Evolutionary conservation across 2,329 filamentous ascomycete species (phyloP), one percentile per base, ranked within the genome.

Genomic region (Bipolaris gigantea): DNA sequence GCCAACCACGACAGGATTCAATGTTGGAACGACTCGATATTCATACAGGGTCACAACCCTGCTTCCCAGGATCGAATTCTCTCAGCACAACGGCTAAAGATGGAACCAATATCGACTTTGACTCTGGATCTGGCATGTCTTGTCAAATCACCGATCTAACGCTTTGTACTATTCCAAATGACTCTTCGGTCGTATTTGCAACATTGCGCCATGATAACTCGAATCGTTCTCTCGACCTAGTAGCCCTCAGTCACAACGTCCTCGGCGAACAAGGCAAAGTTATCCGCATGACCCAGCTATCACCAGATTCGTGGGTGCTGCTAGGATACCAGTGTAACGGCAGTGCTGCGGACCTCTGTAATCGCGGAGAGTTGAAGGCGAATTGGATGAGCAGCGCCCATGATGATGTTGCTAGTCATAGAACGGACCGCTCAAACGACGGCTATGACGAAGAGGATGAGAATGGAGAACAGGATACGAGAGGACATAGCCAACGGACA

Each of bases 351-450:
- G 27, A 46, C 34, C 48, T 42, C 48, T 60, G 16, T 40, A 51
- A 42, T 50, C 18, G 23, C 30, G 9, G 23, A 59, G 45, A 55
- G 35, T 49, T 35, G n/a, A 63, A 55, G 48, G 23, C 25, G 13
- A 49, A 59, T 38, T 44, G 15, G 39, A 57, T 50, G 9, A 57
- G 50, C 32, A 56, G 50, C 51, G 47, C 21, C 19, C 9, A 57
- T 45, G 38, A 16, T 40, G 16, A 58, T 34, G 40, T 32, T 52
- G 19, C 45, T 43, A 62, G 41, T 47, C 10, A 61, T 50, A 16
- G 44, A 50, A 54, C 36, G 23, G 47, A 55, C 39, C 10, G 53
- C 53, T 54, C 25, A 56, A 52, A 60, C 18, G n/a, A 59, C 41
- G 19, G 57, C 47, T 50, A 3, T 10, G 35, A 59, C 23, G 33